A percentile compares a stretch with the other conserved stretches of the same genome.
These are phyloP conservation scores for Auxenochlorella pyrenoidosa DNA, from an alignment of 139 green algal species.

Conservation along the genomic window DNA sequence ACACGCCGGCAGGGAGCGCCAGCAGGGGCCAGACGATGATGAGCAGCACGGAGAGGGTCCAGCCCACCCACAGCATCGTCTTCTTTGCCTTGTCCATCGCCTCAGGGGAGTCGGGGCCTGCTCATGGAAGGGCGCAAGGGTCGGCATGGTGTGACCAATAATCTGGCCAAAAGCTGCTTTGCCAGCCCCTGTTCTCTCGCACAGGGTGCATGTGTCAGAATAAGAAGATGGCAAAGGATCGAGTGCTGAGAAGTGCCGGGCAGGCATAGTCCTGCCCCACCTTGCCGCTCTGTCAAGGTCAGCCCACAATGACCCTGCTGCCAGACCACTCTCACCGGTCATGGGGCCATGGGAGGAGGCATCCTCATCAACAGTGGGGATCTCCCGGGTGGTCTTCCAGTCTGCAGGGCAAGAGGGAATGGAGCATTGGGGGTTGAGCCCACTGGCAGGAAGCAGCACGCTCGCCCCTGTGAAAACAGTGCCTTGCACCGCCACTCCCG, in stretches of 20 bases:
- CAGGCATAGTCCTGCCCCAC: too few relatives aligned
- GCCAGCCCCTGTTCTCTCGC: too few relatives aligned
- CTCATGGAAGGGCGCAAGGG: neutral
- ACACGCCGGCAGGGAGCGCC: conserved; percentile 73
- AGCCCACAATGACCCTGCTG: too few relatives aligned
- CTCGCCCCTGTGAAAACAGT: neutral
- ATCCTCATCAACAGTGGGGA: conserved; percentile 68
- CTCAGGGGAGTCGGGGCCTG: conserved; percentile 46
- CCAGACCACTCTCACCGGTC: conserved; percentile 4
- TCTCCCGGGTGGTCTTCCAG: conserved; percentile 61
- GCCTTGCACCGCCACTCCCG: too few relatives aligned
- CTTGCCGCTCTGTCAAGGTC: too few relatives aligned
- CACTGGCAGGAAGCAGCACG: neutral
- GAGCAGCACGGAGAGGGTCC: conserved; percentile 65
- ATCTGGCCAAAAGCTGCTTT: too few relatives aligned
- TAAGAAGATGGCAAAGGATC: too few relatives aligned
- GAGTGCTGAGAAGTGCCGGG: too few relatives aligned
- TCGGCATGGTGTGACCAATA: too few relatives aligned
- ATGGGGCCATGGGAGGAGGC: neutral
- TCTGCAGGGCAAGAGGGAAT: conserved; percentile 24
- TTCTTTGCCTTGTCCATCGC: conserved; percentile 59
- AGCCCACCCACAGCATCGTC: conserved; percentile 57
- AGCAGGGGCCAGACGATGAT: conserved; percentile 72
- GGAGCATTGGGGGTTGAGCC: neutral
- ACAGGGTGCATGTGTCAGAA: too few relatives aligned